Conservation (phyloP, 495 filamentous ascomycete genomes). For the Apodospora peruviana region DNA sequence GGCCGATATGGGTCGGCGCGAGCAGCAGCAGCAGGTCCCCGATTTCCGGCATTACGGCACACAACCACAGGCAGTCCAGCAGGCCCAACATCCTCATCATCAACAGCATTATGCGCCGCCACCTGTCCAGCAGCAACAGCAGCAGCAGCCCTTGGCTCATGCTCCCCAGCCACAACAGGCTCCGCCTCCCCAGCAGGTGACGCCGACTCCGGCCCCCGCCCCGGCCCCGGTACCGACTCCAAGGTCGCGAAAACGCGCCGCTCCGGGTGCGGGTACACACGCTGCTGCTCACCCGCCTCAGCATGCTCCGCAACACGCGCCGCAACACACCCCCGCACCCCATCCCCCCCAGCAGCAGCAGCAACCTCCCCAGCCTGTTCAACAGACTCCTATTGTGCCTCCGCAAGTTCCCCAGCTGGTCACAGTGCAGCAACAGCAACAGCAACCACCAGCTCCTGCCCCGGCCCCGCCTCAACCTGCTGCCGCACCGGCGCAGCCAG, state of each 20-base stretch:
- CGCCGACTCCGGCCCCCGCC: constrained; percentile 34
- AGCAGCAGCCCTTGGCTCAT: constrained; percentile 34
- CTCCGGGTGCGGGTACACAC: constrained; percentile 19
- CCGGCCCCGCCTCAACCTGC: constrained; percentile 28
- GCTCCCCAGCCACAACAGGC: constrained; percentile 25
- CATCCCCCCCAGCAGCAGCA: constrained; percentile 17
- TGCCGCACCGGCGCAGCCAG: constrained; percentile 25
- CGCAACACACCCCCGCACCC: constrained; percentile 17
- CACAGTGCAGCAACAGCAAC: constrained; percentile 5
- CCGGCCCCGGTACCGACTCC: constrained; percentile 13
- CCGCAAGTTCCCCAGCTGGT: constrained; percentile 11
- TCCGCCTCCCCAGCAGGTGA: constrained; percentile 31
- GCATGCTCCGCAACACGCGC: constrained; percentile 18
- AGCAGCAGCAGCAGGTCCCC: constrained; percentile 30
- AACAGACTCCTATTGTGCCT: constrained; percentile 19
- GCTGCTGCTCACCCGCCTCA: constrained; percentile 19
- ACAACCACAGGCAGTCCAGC: constrained; percentile 20
- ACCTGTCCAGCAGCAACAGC: constrained; percentile 14
- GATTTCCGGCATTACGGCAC: constrained; percentile 7
- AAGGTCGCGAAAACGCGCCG: constrained; percentile 24
- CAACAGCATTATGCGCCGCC: constrained; percentile 35
- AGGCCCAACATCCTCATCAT: constrained; percentile 27
- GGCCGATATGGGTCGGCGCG: constrained; percentile 38
- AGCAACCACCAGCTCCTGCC: constrained; percentile 9
- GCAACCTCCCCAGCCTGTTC: constrained; percentile 8